Evolutionary conservation across 805 yeast species (phyloP).

Genomic region (Wickerhamomyces chambardii): DNA sequence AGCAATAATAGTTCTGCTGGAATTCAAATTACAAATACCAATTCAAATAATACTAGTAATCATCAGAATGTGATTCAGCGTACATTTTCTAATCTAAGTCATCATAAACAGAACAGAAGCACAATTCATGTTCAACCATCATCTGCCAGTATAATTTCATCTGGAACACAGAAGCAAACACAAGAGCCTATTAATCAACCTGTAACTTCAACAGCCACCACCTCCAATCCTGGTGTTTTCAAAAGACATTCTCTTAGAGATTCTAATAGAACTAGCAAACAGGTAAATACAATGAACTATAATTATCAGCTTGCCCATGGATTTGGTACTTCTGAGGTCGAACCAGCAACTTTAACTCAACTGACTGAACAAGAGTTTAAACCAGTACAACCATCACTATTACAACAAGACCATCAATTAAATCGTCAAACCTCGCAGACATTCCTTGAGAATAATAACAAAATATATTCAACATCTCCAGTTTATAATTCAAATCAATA

Average conservation of each 20-base stretch:
- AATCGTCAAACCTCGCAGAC: no score
- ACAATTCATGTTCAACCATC: not conserved
- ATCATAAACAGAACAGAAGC: not conserved
- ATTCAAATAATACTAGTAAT: not conserved
- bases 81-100: not conserved
- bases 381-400: not conserved
- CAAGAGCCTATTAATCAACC: no score
- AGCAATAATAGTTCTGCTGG: not conserved
- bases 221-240: not conserved
- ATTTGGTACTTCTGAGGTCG: not conserved
- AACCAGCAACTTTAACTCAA: not conserved
- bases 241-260: not conserved
- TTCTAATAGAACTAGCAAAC: not conserved
- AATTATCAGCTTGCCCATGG: not conserved
- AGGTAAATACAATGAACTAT: not conserved
- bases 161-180: no score
- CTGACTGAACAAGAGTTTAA: no score
- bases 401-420: no score
- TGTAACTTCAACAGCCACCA: not conserved
- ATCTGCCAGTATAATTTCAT: not conserved
- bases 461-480: no score
- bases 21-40: no score
- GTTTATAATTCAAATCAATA: no score
- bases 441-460: no score
- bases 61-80: not conserved